These are phyloP conservation scores for Cladosporium sp. DNA, from an alignment of 2,329 filamentous ascomycete species.

Conservation along the genomic window DNA sequence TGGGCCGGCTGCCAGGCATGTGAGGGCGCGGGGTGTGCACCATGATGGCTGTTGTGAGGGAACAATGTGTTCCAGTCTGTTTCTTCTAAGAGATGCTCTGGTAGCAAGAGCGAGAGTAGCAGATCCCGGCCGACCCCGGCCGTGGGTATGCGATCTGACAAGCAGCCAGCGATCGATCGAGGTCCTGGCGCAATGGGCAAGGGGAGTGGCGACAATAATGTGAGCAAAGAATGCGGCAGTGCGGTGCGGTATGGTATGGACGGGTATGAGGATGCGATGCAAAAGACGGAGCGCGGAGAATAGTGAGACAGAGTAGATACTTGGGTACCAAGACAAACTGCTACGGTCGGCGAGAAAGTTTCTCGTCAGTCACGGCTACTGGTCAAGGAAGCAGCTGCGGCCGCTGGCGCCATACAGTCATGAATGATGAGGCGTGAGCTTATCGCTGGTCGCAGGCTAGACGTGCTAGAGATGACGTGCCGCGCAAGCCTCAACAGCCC, in stretches of 20 bases:
- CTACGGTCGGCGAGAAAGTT: constrained; percentile 1
- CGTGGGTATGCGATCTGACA: background rate
- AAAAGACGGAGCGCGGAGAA: background rate
- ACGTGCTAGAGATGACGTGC: constrained; percentile 6
- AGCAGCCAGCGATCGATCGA: background rate
- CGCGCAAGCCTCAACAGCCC: constrained; percentile 3
- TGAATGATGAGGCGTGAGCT: background rate
- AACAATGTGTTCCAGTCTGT: background rate
- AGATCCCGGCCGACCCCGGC: constrained; percentile 3
- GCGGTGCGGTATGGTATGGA: background rate
- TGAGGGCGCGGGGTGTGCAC: constrained; percentile 25
- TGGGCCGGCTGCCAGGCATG: constrained; percentile 12
- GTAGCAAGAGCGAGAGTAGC: background rate
- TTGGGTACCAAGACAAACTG: background rate
- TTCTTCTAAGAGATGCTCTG: background rate
- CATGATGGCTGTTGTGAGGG: constrained; percentile 23
- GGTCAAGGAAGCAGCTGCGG: background rate
- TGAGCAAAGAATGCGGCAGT: background rate
- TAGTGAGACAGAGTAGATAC: background rate
- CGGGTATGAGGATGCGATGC: background rate
- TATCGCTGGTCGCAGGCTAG: constrained; percentile 2
- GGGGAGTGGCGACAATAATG: background rate
- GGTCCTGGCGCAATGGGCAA: background rate
- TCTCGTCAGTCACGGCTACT: background rate
- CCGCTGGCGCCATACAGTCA: constrained; percentile 2